Base-by-base conservation (phyloP, 2,329 filamentous ascomycete genomes). In the Mycosphaerella arachidis region DNA sequence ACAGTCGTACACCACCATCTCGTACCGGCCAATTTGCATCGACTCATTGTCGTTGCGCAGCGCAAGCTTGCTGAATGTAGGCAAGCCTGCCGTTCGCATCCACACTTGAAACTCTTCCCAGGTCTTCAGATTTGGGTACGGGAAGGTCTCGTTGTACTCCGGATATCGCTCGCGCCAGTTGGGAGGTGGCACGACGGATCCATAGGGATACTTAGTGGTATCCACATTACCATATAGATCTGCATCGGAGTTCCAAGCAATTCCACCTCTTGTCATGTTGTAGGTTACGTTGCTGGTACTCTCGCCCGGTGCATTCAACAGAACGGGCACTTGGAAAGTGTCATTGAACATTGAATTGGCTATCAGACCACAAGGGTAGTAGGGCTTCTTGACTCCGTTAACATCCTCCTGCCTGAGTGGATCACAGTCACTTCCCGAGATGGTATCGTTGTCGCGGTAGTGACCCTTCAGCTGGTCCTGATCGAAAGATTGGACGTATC, bases 261-360 rank as follows among this genome's bases (percentile, higher is more conserved):
- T 97, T 53, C 87, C 86, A 24, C 82, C 82, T 53, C 87, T 86
- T 8, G 83, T 84, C 91, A 97, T 96, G 24, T 79, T 71, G 73
- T 97, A 99, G 7, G 81, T 82, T 57, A 77, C 70, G 50, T 79
- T 77, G 55, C 58, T 63, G 16, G 70, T 70, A 53, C 68, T 73
- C 54, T 67, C 71, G 27, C 73, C 71, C 16, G 75, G 72, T 0
- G 80, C 74, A 64, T 87, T 87, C 52, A 88, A 75, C 8, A 85
- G 78, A 1, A 83, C 75, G 0, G 92, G 90, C 54, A 77, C 84
- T 52, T 76, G 79, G 72, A 95, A 94, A 4, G 89, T 92, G 73
- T 99, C 94, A 74, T 99, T 99, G 83, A 99, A 99, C 64, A 94
- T 77, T 27, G 94, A 97, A 75, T 99, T 99, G 63, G 94, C 93